Conservation (phyloP, 2,329 filamentous ascomycete species). For the Lasiodiplodia hormozganensis region DNA sequence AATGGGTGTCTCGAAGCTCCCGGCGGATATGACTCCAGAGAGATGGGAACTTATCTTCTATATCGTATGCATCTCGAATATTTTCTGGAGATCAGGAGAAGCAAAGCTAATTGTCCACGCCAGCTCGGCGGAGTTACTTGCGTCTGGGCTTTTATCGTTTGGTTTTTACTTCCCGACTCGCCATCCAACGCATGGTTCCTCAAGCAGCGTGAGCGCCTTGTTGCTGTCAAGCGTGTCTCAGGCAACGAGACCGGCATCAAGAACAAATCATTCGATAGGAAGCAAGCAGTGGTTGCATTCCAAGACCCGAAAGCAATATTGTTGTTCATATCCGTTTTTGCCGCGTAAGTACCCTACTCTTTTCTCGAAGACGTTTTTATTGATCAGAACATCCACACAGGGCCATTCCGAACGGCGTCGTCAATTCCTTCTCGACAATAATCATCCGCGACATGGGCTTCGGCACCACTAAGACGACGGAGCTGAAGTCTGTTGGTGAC, state of each 20-base stretch:
- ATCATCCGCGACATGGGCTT: conserved; percentile 47
- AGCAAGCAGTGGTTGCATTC: conserved; percentile 39
- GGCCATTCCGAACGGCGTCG: conserved; percentile 44
- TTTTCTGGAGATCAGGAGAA: too few relatives aligned
- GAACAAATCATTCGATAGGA: conserved; percentile 42
- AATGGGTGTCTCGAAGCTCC: conserved; percentile 41
- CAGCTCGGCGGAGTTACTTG: conserved; percentile 42
- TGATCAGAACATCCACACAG: conserved; percentile 26
- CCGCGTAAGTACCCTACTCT: background rate
- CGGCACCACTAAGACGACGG: conserved; percentile 42
- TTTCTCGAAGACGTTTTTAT: background rate
- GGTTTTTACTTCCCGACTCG: conserved; percentile 42
- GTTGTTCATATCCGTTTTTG: background rate
- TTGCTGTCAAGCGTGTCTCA: conserved; percentile 42
- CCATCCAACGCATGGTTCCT: conserved; percentile 43
- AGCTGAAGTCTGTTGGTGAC: conserved; percentile 47
- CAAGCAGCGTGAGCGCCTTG: conserved; percentile 38
- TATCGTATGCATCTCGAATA: conserved; percentile 29
- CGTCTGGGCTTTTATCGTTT: conserved; percentile 43
- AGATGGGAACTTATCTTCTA: conserved; percentile 46
- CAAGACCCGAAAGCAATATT: conserved; percentile 39
- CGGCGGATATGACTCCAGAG: conserved; percentile 37
- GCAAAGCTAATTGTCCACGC: background rate
- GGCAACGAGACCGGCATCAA: conserved; percentile 47
- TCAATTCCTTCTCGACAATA: conserved; percentile 47